Base-by-base conservation (phyloP, 495 filamentous ascomycete species). In the Neohortaea acidophila region DNA sequence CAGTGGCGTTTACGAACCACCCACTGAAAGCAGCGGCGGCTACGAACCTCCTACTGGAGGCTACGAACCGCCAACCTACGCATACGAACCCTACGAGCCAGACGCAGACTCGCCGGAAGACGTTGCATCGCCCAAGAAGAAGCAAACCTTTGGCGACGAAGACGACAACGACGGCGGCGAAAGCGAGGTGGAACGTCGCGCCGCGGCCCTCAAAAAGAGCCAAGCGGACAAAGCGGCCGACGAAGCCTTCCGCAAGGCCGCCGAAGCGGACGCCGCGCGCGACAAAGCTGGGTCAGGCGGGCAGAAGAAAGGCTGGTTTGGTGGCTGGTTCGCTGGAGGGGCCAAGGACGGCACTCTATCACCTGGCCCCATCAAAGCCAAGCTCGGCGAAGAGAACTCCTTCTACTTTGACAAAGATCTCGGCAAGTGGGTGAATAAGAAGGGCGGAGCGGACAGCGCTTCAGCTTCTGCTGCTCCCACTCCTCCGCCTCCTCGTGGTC, bases 351-450 rank as follows among this genome's bases (percentile, higher is more conserved):
- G 50, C 26, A 61, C 70, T 36, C 59, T 56, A 9, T 54, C 58
- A 21, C 56, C 50, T 21, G 56, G 66, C 28, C 85, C 89, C 29
- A 87, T 94, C 60, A 75, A 70, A 51, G 91, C 91, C 34, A 96
- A 99, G 53, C 75, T 99, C 20, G 91, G 91, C 42, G 91, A 99
- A 58, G 79, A 87, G 49, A 89, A 69, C 52, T 81, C 73, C 9
- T 96, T 99, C 61, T 79, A 84, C 47, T 99, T 87, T 46, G 91
- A 99, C 57, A 77, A 81, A 3, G 81, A 93, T 15, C 67, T 93
- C 38, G 91, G 91, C 67, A 83, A 87, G 53, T 99, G 91, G 91
- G 72, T 99, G 59, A 94, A 99, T 59, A 94, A 94, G 65, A 94
- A 94, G 54, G 77, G 74, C 1, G 59, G 54, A 20, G 60, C 59